These are phyloP conservation scores for Sugiyamaella chiloensis DNA, from an alignment of 805 yeast genomes.

Conservation along the genomic window DNA sequence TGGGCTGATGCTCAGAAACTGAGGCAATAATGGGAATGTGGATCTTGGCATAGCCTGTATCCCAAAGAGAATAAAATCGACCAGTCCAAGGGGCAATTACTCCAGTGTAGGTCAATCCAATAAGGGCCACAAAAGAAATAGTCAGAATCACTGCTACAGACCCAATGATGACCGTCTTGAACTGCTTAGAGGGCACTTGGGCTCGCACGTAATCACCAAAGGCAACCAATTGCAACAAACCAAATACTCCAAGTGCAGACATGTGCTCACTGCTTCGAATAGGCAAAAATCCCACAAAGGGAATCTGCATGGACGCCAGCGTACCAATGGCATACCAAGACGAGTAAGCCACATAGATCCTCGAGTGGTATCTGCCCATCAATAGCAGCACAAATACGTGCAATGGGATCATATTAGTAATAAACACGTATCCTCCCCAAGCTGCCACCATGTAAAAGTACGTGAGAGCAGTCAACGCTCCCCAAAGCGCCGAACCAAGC, in stretches of 20 bases:
- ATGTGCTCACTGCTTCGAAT: conserved; percentile 96
- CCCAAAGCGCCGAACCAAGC: conserved; percentile 83
- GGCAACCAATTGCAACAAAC: conserved; percentile 86
- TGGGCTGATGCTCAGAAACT: conserved; percentile 98
- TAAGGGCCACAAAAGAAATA: conserved; percentile 67
- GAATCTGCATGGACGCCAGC: conserved; percentile 98
- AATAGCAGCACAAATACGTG: conserved; percentile 85
- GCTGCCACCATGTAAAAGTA: conserved; percentile 99
- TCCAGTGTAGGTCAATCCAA: conserved; percentile 82
- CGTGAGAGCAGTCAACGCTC: conserved; percentile 75
- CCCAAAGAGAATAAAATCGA: conserved; percentile 97
- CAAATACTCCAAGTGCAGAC: conserved; percentile 97
- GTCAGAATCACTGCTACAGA: conserved; percentile 54
- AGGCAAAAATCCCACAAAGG: conserved; percentile 96
- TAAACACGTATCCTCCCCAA: conserved; percentile 99
- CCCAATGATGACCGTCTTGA: conserved; percentile 49
- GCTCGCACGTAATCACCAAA: conserved; percentile 78
- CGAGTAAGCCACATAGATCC: conserved; percentile 83
- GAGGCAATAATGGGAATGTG: conserved; percentile 99
- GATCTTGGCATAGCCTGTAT: conserved; percentile 93
- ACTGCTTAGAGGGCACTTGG: conserved; percentile 67
- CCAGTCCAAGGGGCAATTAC: conserved; percentile 99
- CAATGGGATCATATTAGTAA: conserved; percentile 93
- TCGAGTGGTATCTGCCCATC: conserved; percentile 90
- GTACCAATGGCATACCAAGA: conserved; percentile 98